phyloP scores from a whole-genome alignment of 2,329 filamentous ascomycete genomes.

The Hortaea werneckii region DNA sequence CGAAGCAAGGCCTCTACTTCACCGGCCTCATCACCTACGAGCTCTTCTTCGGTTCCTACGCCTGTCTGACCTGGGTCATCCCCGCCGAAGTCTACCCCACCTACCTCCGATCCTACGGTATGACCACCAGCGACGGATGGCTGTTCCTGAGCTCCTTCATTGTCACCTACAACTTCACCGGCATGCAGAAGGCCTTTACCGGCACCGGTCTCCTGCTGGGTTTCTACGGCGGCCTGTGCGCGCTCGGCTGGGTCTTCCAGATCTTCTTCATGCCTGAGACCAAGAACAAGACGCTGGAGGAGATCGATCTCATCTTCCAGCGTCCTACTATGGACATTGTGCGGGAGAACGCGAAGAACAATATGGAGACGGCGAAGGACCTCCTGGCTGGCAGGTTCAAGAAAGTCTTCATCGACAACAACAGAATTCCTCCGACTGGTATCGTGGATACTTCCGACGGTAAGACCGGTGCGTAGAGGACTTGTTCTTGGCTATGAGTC shows the following conservation, averaged over 20 bases:
- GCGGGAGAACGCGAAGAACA: conserved; percentile 45
- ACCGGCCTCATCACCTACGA: conserved; percentile 59
- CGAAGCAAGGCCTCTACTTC: conserved; percentile 49
- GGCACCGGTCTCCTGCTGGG: conserved; percentile 56
- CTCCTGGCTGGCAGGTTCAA: conserved; percentile 32
- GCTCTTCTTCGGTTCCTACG: conserved; percentile 50
- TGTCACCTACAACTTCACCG: conserved; percentile 65
- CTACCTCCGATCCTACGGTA: conserved; percentile 62
- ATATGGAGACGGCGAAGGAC: conserved; percentile 32
- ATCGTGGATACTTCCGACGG: conserved; percentile 5
- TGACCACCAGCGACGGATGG: conserved; percentile 59
- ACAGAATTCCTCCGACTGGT: conserved; percentile 5
- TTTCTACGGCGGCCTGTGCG: conserved; percentile 65
- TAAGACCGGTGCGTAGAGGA: conserved; percentile 1
- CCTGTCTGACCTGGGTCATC: conserved; percentile 13
- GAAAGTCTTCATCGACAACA: conserved; percentile 34
- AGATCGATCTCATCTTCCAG: conserved; percentile 59
- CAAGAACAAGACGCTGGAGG: conserved; percentile 58
- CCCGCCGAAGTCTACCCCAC: conserved; percentile 64
- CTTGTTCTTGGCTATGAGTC: background rate
- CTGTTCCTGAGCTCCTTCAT: conserved; percentile 63
- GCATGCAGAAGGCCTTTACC: conserved; percentile 54
- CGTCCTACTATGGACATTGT: conserved; percentile 55
- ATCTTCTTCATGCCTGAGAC: conserved; percentile 61
- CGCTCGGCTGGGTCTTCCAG: conserved; percentile 62